A percentile compares a stretch with the other conserved stretches of the same genome.
Evolutionary conservation across 805 yeast genomes (phyloP).

Genomic region (Ogataea allantospora): DNA sequence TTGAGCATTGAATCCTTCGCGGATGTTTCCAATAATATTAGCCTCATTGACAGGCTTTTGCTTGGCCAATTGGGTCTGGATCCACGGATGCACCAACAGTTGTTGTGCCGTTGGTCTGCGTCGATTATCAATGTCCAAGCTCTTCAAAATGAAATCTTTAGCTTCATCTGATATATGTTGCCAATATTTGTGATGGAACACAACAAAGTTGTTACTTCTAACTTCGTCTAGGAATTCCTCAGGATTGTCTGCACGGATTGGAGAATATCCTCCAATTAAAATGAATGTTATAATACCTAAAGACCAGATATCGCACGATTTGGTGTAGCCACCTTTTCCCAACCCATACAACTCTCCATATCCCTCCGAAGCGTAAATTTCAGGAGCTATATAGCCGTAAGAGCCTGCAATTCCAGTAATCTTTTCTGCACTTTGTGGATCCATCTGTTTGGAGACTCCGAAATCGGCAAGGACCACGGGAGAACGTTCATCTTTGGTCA

Average conservation of each 20-base stretch:
- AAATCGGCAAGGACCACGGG: conserved; percentile 89
- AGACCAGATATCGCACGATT: conserved; percentile 96
- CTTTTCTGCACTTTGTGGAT: conserved; percentile 20
- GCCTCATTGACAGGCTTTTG: conserved; percentile 27
- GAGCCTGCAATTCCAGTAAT: conserved; percentile 57
- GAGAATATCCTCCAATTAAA: conserved; percentile 86
- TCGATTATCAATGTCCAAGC: conserved; percentile 66
- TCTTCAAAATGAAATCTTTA: conserved; percentile 67
- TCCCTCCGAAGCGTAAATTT: conserved; percentile 64
- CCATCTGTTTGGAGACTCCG: conserved; percentile 84
- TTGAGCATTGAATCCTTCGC: conserved; percentile 80
- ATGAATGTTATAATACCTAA: conserved; percentile 92
- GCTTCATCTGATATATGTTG: conserved; percentile 75
- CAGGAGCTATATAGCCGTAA: conserved; percentile 97
- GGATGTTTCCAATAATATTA: conserved; percentile 79
- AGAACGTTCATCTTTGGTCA: conserved; percentile 59
- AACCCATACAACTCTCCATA: conserved; percentile 36
- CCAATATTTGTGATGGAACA: conserved; percentile 89
- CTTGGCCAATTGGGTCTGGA: conserved; percentile 42
- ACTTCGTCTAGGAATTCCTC: conserved; percentile 82
- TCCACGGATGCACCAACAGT: conserved; percentile 75
- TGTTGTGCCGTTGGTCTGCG: conserved; percentile 67
- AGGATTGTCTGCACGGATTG: conserved; percentile 82
- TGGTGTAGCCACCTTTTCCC: conserved; percentile 74
- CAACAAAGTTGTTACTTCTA: conserved; percentile 66